These are phyloP conservation scores for Blumeria graminis DNA, from an alignment of 2,329 filamentous ascomycete species.

Conservation along the genomic window DNA sequence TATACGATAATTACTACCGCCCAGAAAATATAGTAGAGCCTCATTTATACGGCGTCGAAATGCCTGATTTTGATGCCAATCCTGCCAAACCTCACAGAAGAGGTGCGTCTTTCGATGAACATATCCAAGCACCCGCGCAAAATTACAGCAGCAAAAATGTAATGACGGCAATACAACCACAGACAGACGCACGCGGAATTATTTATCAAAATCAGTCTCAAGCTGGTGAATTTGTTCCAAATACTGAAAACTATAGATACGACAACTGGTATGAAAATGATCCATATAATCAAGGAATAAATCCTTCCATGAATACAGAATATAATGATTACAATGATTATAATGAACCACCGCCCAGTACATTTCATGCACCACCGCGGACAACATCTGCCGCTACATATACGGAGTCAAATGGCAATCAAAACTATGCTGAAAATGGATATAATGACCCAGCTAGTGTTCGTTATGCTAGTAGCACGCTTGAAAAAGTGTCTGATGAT, in stretches of 20 bases:
- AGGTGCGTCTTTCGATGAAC: slow-evolving; percentile 12
- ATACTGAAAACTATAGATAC: slow-evolving; percentile 12
- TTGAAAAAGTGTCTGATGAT: slow-evolving; percentile 11
- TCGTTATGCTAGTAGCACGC: slow-evolving; percentile 6
- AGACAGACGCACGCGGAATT: too few relatives aligned
- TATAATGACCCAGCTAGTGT: slow-evolving; percentile 8
- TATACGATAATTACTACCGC: slow-evolving; percentile 29
- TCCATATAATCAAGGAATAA: slow-evolving; percentile 5
- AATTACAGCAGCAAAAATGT: slow-evolving; percentile 14
- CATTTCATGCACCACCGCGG: slow-evolving; percentile 10
- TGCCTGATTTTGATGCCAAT: slow-evolving; percentile 13
- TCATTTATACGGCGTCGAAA: slow-evolving; percentile 10
- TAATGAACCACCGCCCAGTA: slow-evolving; percentile 7
- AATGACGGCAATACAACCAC: not conserved
- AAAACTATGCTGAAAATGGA: slow-evolving; percentile 6
- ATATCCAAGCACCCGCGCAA: slow-evolving; percentile 16
- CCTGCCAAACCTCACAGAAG: slow-evolving; percentile 6
- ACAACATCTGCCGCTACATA: slow-evolving; percentile 11
- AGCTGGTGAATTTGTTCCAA: slow-evolving; percentile 15
- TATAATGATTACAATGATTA: slow-evolving; percentile 6
- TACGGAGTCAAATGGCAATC: slow-evolving; percentile 4
- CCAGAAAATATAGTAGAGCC: slow-evolving; percentile 6
- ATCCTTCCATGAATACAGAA: slow-evolving; percentile 2
- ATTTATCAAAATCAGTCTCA: not conserved
- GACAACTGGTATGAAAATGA: slow-evolving; percentile 10